Conservation (phyloP, 2,329 filamentous ascomycete species). For the Penicillium polonicum region DNA sequence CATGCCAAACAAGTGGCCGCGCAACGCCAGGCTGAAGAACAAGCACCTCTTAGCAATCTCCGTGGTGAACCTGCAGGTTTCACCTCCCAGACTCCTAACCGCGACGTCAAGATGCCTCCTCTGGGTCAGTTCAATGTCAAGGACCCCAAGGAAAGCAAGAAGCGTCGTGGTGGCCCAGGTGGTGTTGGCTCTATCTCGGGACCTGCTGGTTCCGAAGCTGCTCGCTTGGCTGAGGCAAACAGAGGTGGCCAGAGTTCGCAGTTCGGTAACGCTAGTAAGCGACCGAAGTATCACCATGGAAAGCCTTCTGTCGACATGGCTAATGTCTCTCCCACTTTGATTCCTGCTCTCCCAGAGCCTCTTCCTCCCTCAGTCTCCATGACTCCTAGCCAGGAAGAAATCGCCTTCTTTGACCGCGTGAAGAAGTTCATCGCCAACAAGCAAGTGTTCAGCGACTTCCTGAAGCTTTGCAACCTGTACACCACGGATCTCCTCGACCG, state of each 20-base stretch:
- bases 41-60: constrained; percentile 64
- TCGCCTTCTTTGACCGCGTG: constrained; percentile 91
- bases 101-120: constrained; percentile 74
- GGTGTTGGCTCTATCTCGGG: constrained; percentile 38
- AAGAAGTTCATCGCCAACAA: constrained; percentile 96
- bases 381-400: constrained; percentile 77
- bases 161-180: constrained; percentile 65
- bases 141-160: constrained; percentile 89
- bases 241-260: constrained; percentile 38
- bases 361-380: constrained; percentile 72
- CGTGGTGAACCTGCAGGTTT: constrained; percentile 52
- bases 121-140: constrained; percentile 88
- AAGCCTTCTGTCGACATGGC: constrained; percentile 57
- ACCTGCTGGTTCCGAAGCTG: constrained; percentile 31
- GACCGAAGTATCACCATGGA: constrained; percentile 72
- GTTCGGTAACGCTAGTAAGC: constrained; percentile 54
- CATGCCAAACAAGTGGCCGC: constrained; percentile 62
- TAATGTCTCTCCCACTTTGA: constrained; percentile 78
- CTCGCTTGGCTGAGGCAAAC: constrained; percentile 36
- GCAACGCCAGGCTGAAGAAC: constrained; percentile 65
- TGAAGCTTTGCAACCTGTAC: constrained; percentile 95
- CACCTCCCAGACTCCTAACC: constrained; percentile 52
- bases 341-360: constrained; percentile 83
- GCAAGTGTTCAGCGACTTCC: constrained; percentile 87
- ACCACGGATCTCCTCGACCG: constrained; percentile 89